These are phyloP conservation scores for Podosphaera fusca DNA, from an alignment of 2,329 filamentous ascomycete genomes.

Conservation along the genomic window DNA sequence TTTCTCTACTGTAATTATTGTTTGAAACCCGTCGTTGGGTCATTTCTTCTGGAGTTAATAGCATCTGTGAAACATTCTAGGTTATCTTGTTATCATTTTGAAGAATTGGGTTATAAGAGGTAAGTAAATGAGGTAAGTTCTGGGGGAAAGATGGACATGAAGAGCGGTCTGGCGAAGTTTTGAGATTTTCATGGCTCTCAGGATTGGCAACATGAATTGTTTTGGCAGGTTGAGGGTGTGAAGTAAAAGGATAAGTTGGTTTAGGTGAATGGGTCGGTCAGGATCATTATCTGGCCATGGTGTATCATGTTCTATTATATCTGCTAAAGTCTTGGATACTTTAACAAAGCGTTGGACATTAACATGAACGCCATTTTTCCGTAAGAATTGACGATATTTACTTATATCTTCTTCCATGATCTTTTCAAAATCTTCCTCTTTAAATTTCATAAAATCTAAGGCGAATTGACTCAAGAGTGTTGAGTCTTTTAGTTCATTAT, in stretches of 20 bases:
- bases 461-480: not conserved
- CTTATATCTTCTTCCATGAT: not conserved
- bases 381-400: not conserved
- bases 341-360: not conserved
- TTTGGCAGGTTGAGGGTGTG: too few species aligned
- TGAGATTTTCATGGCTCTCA: too few species aligned
- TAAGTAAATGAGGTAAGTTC: too few species aligned
- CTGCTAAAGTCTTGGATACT: not conserved
- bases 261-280: not conserved
- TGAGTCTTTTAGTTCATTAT: not conserved
- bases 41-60: too few species aligned
- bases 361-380: not conserved
- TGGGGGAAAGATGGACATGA: too few species aligned
- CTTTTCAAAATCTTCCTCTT: not conserved
- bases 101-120: too few species aligned
- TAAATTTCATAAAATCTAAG: not conserved
- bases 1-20: too few species aligned
- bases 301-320: not conserved
- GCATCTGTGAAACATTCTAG: too few species aligned
- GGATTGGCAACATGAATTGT: too few species aligned
- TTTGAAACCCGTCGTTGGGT: too few species aligned
- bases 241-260: not conserved
- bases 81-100: too few species aligned
- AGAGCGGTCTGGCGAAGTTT: too few species aligned
- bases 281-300: not conserved